Evolutionary conservation across 129 eudicot genomes (phyloP), one percentile per base, ranked within the genome.

Genomic region (carrot (Daucus carota)): DNA sequence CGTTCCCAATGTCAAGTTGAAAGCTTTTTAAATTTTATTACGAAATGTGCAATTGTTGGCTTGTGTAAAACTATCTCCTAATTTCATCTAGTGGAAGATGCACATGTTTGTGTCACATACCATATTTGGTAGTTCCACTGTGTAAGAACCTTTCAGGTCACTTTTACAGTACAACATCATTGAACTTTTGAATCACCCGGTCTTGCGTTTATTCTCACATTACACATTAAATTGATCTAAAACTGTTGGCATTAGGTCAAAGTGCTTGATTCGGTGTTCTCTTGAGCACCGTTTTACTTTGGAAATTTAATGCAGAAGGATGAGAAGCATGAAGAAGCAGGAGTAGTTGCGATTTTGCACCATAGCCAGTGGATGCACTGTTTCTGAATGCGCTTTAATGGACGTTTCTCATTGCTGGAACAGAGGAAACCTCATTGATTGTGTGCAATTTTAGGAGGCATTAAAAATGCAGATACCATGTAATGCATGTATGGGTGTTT

Each of bases 321-420:
- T 2, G 42, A 65, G 42, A 31, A 16, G 12, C 71, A 65, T 65
- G 24, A 32, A 65, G 42, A 32, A 65, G n/a, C 6, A 5, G n/a
- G n/a, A 65, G 71, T 16, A 62, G 38, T 18, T 68, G 42, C 45
- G 26, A 34, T 36, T 68, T 10, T 36, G 24, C 46, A 68, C 73
- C 44, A 18, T 22, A 70, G 47, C 28, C 48, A 40, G 74, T 70
- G 74, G 74, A 41, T 70, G 74, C 48, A 70, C 74, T 70, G 74
- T n/a, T 70, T 70, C 31, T 18, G 32, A 38, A 3, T 41, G 73
- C 11, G 50, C 50, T 70, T 22, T 40, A 41, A n/a, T 40, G 29
- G 48, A 38, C 9, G 17, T n/a, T 11, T 70, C 0, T 22, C 41
- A 38, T 38, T n/a, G 41, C 50, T 68, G 28, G 44, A 68, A 36